Evolutionary conservation across 2,329 filamentous ascomycete species (phyloP), one percentile per base, ranked within the genome.

Genomic region (Talaromyces sp.): DNA sequence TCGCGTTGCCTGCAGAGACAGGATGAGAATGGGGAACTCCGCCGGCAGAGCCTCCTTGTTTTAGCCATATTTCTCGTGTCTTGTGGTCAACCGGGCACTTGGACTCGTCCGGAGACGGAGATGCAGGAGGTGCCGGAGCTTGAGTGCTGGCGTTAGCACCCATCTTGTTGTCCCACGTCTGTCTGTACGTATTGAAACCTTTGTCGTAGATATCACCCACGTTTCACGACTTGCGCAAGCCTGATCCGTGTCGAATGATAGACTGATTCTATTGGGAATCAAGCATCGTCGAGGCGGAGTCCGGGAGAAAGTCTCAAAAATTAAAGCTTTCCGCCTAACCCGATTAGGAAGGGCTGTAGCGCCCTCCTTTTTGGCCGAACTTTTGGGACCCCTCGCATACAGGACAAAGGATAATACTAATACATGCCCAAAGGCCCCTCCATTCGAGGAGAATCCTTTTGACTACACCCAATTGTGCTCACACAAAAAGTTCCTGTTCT

Each of bases 81-180:
- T 92, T 91, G 80, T 93, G 90, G 79, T 98, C 93, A 73, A 98
- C 92, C 5, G 95, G 95, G 73, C 95, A 98, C 65, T 83, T 83
- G 47, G 77, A 78, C 37, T 73, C 69, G 64, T 72, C 64, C 47
- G 73, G 57, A 33, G 70, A 60, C 45, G 45, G 45, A 33, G 68
- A 48, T 10, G 70, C 65, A 5, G 72, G 37, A 45, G 63, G 24
- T 24, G 48, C 19, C 16, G 52, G 43, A 41, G 62, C 54, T 60
- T 65, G 74, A 45, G 76, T 78, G 68, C 78, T 79, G 54, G 73
- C 75, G 67, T 71, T 72, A 60, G 77, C 75, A 39, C 75, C 76
- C 77, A 79, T 80, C 62, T 66, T 70, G 66, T 41, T 6, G 41
- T 60, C 19, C n/a, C 50, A 54, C 4, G 27, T 31, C 31, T 19